A percentile compares a stretch with the other conserved stretches of the same genome.
phyloP scores from a whole-genome alignment of 192 early-diverging fungal genomes.

The Rhizophagus sp. region DNA sequence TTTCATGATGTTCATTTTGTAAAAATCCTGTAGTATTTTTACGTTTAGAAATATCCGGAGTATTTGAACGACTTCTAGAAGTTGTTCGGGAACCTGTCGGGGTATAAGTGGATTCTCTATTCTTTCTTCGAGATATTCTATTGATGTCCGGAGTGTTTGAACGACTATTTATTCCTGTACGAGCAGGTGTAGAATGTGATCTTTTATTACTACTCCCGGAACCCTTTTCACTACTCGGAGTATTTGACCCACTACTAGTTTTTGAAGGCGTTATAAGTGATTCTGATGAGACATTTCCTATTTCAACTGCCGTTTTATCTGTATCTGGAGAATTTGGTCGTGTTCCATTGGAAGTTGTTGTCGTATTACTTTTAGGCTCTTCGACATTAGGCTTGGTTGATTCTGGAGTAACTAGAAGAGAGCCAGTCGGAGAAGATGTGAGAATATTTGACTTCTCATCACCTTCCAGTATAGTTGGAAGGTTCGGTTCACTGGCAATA shows the following conservation, averaged over 20 bases:
- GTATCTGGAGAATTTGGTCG: constrained; percentile 10
- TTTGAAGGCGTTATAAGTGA: not conserved
- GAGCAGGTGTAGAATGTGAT: not conserved
- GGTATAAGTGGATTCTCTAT: not conserved
- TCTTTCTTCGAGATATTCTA: not conserved
- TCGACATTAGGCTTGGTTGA: not conserved
- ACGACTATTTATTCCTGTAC: not conserved
- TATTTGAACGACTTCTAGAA: constrained; percentile 19
- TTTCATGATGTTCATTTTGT: constrained; percentile 1
- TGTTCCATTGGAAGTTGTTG: not conserved
- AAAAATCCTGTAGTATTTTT: not conserved
- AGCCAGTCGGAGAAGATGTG: not conserved
- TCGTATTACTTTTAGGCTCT: not conserved
- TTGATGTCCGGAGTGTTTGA: not conserved
- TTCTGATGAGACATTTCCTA: not conserved
- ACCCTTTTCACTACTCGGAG: constrained; percentile 1
- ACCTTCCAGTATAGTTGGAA: not conserved
- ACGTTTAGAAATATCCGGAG: not conserved
- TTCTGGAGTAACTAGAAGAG: not conserved
- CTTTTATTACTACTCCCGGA: not conserved
- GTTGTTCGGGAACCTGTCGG: not conserved
- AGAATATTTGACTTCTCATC: not conserved
- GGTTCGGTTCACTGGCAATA: not conserved
- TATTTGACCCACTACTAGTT: constrained; percentile 8
- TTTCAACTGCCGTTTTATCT: not conserved